Evolutionary conservation across 768 basidiomycete species (phyloP).

Genomic region (Mycena polygramma): DNA sequence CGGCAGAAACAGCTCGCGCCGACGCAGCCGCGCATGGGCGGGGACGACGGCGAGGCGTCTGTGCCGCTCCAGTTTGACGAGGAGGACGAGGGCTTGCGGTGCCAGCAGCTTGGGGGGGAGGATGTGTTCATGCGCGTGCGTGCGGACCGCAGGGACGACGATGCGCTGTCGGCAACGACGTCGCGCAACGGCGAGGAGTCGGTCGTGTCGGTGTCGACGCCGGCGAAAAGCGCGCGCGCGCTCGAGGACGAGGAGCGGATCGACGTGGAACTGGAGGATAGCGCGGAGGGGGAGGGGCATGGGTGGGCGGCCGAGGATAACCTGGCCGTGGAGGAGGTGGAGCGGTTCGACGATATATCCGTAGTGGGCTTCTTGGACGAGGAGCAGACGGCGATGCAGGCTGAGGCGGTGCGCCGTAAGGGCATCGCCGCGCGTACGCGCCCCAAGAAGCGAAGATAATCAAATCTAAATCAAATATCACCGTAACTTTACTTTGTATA

Average conservation of each 20-base stretch:
- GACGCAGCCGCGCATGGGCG: too few species aligned
- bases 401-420: slow-evolving; percentile 28
- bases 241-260: too few species aligned
- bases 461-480: slow-evolving; percentile 24
- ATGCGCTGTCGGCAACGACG: slow-evolving; percentile 43
- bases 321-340: slow-evolving; percentile 64
- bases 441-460: slow-evolving; percentile 26
- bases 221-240: too few species aligned
- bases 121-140: slow-evolving; percentile 27
- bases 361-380: slow-evolving; percentile 57
- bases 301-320: slow-evolving; percentile 64
- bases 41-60: slow-evolving; percentile 42
- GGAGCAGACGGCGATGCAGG: slow-evolving; percentile 45
- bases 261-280: slow-evolving; percentile 8
- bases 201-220: slow-evolving; percentile 50
- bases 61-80: slow-evolving; percentile 74
- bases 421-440: slow-evolving; percentile 21
- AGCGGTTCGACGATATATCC: slow-evolving; percentile 64
- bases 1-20: slow-evolving; percentile 57
- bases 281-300: slow-evolving; percentile 45
- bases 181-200: slow-evolving; percentile 46
- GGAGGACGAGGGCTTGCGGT: slow-evolving; percentile 67
- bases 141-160: slow-evolving; percentile 41
- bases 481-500: slow-evolving; percentile 23
- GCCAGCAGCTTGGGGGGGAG: slow-evolving; percentile 31